phyloP scores from a whole-genome alignment of 2,329 filamentous ascomycete species.

The Blastomyces gilchristii region DNA sequence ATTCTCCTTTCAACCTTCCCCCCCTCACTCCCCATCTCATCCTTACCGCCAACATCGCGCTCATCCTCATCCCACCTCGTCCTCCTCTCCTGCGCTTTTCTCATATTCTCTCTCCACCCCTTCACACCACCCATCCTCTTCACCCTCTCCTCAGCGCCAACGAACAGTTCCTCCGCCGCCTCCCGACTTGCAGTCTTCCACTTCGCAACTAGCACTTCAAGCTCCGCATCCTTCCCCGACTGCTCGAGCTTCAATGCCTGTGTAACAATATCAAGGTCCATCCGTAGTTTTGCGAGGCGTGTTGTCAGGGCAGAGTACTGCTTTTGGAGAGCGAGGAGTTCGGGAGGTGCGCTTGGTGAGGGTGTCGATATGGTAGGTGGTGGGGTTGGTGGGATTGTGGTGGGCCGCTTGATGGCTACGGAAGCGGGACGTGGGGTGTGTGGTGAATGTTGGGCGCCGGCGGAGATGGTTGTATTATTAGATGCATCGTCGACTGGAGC shows the following conservation, averaged over 20 bases:
- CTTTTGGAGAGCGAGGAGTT: slow-evolving; percentile 28
- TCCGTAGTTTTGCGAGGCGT: slow-evolving; percentile 24
- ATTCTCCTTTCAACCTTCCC: slow-evolving; percentile 27
- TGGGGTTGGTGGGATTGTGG: slow-evolving; percentile 9
- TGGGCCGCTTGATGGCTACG: neutral
- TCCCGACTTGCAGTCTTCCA: slow-evolving; percentile 53
- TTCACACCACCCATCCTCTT: slow-evolving; percentile 53
- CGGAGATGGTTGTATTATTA: neutral
- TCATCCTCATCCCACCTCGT: slow-evolving; percentile 27
- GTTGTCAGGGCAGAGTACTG: slow-evolving; percentile 26
- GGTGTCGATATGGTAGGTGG: neutral
- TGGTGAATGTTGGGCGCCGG: neutral
- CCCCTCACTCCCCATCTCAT: slow-evolving; percentile 32
- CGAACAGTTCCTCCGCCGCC: slow-evolving; percentile 60
- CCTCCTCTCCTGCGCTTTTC: slow-evolving; percentile 36
- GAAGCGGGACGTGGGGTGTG: neutral
- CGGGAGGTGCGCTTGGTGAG: slow-evolving; percentile 11
- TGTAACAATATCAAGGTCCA: slow-evolving; percentile 40
- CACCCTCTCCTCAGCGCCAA: slow-evolving; percentile 48
- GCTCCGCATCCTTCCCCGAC: slow-evolving; percentile 41
- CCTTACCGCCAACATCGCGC: slow-evolving; percentile 22
- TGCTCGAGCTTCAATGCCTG: slow-evolving; percentile 46
- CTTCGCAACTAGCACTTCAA: slow-evolving; percentile 46
- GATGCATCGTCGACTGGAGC: neutral
- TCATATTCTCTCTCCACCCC: slow-evolving; percentile 44